A percentile compares a stretch with the other conserved stretches of the same genome.
Evolutionary conservation across 2,329 filamentous ascomycete species (phyloP).

Genomic region (Aschersonia sp.): DNA sequence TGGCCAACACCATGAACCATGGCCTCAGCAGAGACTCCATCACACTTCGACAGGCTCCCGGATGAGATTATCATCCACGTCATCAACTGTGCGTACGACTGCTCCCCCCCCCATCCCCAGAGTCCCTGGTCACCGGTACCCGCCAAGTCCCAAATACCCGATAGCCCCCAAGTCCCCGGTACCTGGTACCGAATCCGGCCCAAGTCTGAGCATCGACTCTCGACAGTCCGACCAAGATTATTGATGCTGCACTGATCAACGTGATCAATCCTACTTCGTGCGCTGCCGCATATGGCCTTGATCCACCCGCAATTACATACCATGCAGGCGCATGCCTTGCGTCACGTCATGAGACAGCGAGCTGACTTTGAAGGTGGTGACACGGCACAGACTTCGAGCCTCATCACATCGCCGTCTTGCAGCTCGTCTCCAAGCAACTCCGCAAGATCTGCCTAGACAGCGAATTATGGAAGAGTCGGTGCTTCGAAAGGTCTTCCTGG

Average conservation of each 20-base stretch:
- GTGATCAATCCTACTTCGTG: background rate
- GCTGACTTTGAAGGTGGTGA: background rate
- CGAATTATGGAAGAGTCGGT: conserved; percentile 61
- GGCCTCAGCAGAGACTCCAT: conserved; percentile 9
- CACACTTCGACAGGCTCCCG: conserved; percentile 36
- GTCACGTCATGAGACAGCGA: background rate
- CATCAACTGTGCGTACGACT: conserved; percentile 36
- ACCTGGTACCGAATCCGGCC: background rate
- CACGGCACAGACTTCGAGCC: conserved; percentile 19
- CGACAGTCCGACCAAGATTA: too few relatives aligned
- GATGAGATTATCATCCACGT: conserved; percentile 51
- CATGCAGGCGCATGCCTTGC: background rate
- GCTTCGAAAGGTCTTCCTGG: conserved; percentile 56
- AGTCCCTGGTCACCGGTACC: too few relatives aligned
- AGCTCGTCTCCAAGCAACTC: conserved; percentile 54
- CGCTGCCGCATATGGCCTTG: background rate
- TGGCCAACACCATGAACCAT: conserved; percentile 12
- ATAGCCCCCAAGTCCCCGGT: too few relatives aligned
- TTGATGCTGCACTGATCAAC: too few relatives aligned
- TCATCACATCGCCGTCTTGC: conserved; percentile 42
- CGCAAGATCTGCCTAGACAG: conserved; percentile 58
- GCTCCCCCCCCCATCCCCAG: background rate
- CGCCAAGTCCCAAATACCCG: too few relatives aligned
- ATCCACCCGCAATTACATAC: background rate
- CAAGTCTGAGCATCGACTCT: background rate